Evolutionary conservation across 1,284 basidiomycete species (phyloP), one percentile per base, ranked within the genome.

Genomic region (Naganishia liquefaciens): DNA sequence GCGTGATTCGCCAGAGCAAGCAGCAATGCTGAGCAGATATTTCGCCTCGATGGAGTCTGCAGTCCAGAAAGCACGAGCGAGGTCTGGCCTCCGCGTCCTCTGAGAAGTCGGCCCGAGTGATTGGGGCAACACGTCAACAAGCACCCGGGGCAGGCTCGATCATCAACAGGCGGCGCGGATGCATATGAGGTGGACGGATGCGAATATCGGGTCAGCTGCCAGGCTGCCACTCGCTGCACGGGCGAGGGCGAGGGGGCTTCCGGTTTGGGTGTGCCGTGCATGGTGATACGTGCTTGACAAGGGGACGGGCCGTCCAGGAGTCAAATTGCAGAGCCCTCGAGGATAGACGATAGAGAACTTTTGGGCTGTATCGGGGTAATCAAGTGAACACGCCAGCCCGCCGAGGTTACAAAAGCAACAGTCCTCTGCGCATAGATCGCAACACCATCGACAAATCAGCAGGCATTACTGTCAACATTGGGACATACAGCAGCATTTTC

Each of bases 281-380:
- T 37, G 5, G 27, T 7, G 21, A 2, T 19, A 6, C 39, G 42
- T 10, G 13, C 33, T 37, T 37, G 2, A 5, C 6, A 13, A 37
- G 4, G 33, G 13, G 33, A 37, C 10, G 33, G 13, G 9, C 10
- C 13, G 13, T 37, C 33, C 0, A 37, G 33, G 9, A 13, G 2
- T 3, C 2, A 7, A 37, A 13, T 37, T 13, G 40, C 27, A 15
- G 2, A 2, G 5, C 30, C 11, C 11, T 25, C 30, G 33, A 37
- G 47, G 46, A 60, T 60, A 60, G 57, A 60, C 57, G 33, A 60
- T 60, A 60, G 57, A 60, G 30, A 17, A 25, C 19, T 30, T n/a
- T 23, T 43, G 44, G 11, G 19, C 19, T 43, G 54, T 43, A 43
- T 57, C 39, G 21, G n/a, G 21, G 25, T 9, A 21, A 15, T 30